phyloP scores from a whole-genome alignment of 495 filamentous ascomycete genomes.

The Entonaema liquescens region DNA sequence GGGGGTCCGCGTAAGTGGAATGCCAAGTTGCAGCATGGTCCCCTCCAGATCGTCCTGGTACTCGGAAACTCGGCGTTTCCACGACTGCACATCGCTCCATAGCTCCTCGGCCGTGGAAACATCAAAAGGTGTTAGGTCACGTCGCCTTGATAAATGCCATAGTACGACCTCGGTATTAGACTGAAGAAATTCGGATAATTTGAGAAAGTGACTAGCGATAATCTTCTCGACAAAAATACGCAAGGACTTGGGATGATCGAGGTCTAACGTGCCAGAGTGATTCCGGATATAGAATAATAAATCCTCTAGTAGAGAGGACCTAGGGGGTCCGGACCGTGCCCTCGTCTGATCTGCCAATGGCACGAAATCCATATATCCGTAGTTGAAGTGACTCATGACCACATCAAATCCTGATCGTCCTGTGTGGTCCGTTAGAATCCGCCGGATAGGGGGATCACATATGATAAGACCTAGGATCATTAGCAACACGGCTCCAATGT shows the following conservation, averaged over 20 bases:
- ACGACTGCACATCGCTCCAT: conserved; percentile 5
- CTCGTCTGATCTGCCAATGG: not conserved
- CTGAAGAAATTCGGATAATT: not conserved
- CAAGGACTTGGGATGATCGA: not conserved
- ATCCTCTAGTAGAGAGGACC: not conserved
- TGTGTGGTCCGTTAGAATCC: not conserved
- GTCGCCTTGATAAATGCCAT: not conserved
- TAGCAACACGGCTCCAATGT: not conserved
- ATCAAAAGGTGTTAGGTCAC: not conserved
- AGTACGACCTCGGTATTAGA: not conserved
- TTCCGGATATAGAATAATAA: not conserved
- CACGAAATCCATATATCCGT: conserved; percentile 1
- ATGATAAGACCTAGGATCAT: not conserved
- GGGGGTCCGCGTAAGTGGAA: not conserved
- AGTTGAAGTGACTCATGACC: not conserved
- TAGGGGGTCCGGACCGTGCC: not conserved
- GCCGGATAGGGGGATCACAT: conserved; percentile 1
- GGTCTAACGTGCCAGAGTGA: not conserved
- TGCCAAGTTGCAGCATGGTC: not conserved
- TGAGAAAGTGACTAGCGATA: conserved; percentile 1
- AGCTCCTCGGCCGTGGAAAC: not conserved
- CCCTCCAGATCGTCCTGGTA: not conserved
- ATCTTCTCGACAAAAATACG: not conserved
- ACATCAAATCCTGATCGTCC: not conserved
- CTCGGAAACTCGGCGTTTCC: not conserved